A percentile compares a stretch with the other conserved stretches of the same genome.
These are phyloP conservation scores for Penicillium sp. DNA, from an alignment of 2,329 filamentous ascomycete species.

Conservation along the genomic window DNA sequence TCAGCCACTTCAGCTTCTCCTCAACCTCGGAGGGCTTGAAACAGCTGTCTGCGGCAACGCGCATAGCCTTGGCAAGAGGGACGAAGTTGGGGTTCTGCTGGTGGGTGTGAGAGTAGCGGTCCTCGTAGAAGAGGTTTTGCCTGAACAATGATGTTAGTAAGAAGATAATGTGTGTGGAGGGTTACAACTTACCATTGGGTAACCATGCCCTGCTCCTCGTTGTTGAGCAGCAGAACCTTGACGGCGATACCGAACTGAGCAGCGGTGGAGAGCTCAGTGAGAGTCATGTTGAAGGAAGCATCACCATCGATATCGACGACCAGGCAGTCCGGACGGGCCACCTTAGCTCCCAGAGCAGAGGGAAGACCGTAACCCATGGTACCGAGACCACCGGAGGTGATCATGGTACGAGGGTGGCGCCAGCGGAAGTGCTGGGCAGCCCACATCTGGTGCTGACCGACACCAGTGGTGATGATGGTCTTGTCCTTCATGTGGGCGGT, in stretches of 20 bases:
- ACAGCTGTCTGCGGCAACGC: constrained; percentile 72
- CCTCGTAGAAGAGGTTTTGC: constrained; percentile 97
- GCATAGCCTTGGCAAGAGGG: constrained; percentile 90
- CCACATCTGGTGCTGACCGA: constrained; percentile 99
- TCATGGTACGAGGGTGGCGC: constrained; percentile 87
- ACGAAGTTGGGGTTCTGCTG: constrained; percentile 95
- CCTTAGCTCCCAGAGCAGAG: constrained; percentile 93
- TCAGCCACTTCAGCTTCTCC: constrained; percentile 81
- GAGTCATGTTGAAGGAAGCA: constrained; percentile 98
- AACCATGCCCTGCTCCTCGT: constrained; percentile 98
- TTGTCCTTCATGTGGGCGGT: constrained; percentile 77
- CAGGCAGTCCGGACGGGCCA: constrained; percentile 75
- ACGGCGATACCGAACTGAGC: constrained; percentile 95
- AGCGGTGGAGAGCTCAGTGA: constrained; percentile 91
- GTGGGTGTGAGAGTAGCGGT: constrained; percentile 88
- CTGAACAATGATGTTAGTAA: constrained; percentile 2
- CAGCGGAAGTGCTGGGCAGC: constrained; percentile 94
- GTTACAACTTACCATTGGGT: constrained; percentile 67
- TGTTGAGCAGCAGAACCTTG: constrained; percentile 94
- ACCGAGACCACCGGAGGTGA: constrained; percentile 92
- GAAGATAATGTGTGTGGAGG: neutral
- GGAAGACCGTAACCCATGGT: constrained; percentile 97
- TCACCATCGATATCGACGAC: constrained; percentile 97
- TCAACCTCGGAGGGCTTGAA: constrained; percentile 74
- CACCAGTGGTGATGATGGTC: constrained; percentile 88